Evolutionary conservation across 495 filamentous ascomycete genomes (phyloP).

Genomic region (Pyrenopolyporus hunteri): DNA sequence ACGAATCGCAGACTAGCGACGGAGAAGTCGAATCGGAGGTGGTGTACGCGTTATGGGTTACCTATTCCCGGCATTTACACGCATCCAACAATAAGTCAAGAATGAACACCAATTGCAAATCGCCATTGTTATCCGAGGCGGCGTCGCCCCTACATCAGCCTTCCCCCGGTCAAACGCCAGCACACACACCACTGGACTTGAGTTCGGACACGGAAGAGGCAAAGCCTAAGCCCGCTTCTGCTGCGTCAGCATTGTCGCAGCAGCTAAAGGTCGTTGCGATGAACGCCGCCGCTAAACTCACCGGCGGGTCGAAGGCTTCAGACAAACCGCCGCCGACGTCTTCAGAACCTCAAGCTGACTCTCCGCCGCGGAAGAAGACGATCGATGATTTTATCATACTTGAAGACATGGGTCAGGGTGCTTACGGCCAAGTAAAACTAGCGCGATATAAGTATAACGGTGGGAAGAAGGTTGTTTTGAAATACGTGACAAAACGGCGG

Average conservation of each 20-base stretch:
- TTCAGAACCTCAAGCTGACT: slow-evolving; percentile 26
- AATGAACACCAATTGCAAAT: slow-evolving; percentile 60
- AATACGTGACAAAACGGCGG: slow-evolving; percentile 95
- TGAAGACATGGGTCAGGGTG: slow-evolving; percentile 98
- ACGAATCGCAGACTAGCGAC: slow-evolving; percentile 48
- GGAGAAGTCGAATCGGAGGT: slow-evolving; percentile 66
- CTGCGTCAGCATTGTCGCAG: slow-evolving; percentile 69
- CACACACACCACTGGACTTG: slow-evolving; percentile 57
- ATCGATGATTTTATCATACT: slow-evolving; percentile 92
- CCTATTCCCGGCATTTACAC: slow-evolving; percentile 92
- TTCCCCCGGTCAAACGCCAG: slow-evolving; percentile 72
- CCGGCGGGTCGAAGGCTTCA: slow-evolving; percentile 44
- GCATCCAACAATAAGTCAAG: slow-evolving; percentile 56
- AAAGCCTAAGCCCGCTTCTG: slow-evolving; percentile 42
- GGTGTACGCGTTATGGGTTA: slow-evolving; percentile 96
- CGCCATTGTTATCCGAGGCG: slow-evolving; percentile 63
- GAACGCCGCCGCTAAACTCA: slow-evolving; percentile 54
- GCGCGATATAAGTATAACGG: slow-evolving; percentile 82
- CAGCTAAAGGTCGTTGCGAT: slow-evolving; percentile 75
- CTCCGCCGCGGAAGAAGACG: slow-evolving; percentile 67
- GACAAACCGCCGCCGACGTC: slow-evolving; percentile 44
- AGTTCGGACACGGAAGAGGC: slow-evolving; percentile 55
- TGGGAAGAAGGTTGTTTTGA: slow-evolving; percentile 85
- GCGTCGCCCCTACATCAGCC: slow-evolving; percentile 75
- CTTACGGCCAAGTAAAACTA: slow-evolving; percentile 96